These are phyloP conservation scores for Arabidopsis lyrata DNA, from an alignment of 441 rosid genomes.

Conservation along the genomic window DNA sequence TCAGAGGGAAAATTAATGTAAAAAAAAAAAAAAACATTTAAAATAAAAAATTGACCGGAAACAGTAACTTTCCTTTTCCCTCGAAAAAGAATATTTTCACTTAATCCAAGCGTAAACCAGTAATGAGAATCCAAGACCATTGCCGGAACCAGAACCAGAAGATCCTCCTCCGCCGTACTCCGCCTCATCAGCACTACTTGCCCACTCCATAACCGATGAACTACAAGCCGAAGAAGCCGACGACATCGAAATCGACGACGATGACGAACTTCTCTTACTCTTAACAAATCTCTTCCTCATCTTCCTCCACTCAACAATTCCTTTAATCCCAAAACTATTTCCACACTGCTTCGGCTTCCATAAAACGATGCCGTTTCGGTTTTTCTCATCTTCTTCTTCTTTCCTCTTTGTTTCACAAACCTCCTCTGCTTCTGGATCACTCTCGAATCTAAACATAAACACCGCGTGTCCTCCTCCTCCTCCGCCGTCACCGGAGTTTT, in stretches of 20 bases:
- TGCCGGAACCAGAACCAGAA: slow-evolving; percentile 51
- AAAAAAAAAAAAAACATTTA: neutral
- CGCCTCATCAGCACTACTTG: slow-evolving; percentile 56
- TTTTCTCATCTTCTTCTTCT: slow-evolving; percentile 43
- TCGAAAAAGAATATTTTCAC: slow-evolving; percentile 40
- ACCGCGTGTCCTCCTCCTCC: slow-evolving; percentile 62
- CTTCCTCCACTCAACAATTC: slow-evolving; percentile 70
- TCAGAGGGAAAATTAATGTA: slow-evolving; percentile 28
- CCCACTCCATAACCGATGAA: slow-evolving; percentile 92
- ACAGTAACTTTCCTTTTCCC: slow-evolving; percentile 1
- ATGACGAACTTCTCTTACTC: slow-evolving; percentile 70
- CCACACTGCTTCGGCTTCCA: slow-evolving; percentile 54
- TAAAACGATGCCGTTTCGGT: slow-evolving; percentile 40
- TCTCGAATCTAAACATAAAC: slow-evolving; percentile 85
- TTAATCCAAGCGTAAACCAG: slow-evolving; percentile 89
- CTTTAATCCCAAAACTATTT: slow-evolving; percentile 58
- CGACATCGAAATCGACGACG: slow-evolving; percentile 79
- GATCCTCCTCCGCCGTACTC: slow-evolving; percentile 69
- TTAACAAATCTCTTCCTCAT: slow-evolving; percentile 71
- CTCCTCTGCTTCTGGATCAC: slow-evolving; percentile 43
- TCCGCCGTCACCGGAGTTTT: slow-evolving; percentile 29
- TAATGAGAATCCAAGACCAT: slow-evolving; percentile 72
- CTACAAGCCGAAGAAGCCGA: slow-evolving; percentile 80
- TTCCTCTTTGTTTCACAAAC: slow-evolving; percentile 17
- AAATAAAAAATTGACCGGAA: slow-evolving; percentile 27